These are phyloP conservation scores for Curvularia verruculosa DNA, from an alignment of 2,329 filamentous ascomycete species.

Conservation along the genomic window DNA sequence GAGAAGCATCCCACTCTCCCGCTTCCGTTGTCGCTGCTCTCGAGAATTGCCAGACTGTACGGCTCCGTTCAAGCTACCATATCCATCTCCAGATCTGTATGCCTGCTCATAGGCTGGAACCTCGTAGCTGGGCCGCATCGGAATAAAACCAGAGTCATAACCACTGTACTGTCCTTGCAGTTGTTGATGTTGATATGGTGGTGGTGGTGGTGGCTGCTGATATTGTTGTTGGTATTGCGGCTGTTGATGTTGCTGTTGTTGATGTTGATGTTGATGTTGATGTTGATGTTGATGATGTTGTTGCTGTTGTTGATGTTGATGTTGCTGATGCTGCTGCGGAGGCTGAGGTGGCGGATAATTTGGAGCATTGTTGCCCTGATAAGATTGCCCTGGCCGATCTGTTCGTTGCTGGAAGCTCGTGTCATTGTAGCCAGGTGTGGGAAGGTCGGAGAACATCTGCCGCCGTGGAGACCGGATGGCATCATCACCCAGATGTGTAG, in stretches of 20 bases:
- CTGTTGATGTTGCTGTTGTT: constrained; percentile 30
- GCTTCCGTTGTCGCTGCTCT: constrained; percentile 42
- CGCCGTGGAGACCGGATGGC: constrained; percentile 68
- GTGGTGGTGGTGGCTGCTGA: constrained; percentile 26
- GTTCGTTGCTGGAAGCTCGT: constrained; percentile 54
- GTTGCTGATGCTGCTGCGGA: constrained; percentile 30
- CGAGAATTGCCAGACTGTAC: constrained; percentile 33
- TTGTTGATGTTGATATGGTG: too few species aligned
- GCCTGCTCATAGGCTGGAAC: constrained; percentile 37
- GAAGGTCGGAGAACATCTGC: constrained; percentile 71
- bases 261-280: constrained; percentile 36
- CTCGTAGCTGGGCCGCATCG: constrained; percentile 59
- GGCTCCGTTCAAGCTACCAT: constrained; percentile 44
- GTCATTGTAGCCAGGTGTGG: constrained; percentile 67
- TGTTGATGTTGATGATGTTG: constrained; percentile 4
- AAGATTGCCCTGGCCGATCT: constrained; percentile 34
- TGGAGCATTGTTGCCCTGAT: constrained; percentile 29
- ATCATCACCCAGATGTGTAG: constrained; percentile 56
- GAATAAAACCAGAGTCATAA: constrained; percentile 60
- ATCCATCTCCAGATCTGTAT: constrained; percentile 38
- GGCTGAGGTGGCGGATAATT: constrained; percentile 35
- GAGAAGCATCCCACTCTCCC: constrained; percentile 49
- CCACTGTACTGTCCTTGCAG: constrained; percentile 30
- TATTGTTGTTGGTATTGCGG: constrained; percentile 26
- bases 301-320: constrained; percentile 22